Evolutionary conservation across 371 early-diverging fungal species (phyloP).

Genomic region (Mucor saturninus): DNA sequence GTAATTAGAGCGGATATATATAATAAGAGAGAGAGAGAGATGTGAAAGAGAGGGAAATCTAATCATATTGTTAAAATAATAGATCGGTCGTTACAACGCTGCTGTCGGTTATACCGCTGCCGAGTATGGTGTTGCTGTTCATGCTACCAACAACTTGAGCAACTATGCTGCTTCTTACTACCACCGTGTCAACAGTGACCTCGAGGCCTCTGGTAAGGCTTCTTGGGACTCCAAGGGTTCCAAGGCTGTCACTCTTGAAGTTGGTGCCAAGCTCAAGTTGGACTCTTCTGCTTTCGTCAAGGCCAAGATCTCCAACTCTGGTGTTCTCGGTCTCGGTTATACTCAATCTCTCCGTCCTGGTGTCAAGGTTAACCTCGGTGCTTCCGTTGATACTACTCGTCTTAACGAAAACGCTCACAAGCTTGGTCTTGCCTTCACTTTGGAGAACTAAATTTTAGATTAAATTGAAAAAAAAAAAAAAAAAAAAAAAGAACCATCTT

Average conservation of each 20-base stretch:
- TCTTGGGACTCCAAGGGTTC: slow-evolving; percentile 84
- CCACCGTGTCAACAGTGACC: slow-evolving; percentile 88
- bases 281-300: slow-evolving; percentile 91
- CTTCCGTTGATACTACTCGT: slow-evolving; percentile 89
- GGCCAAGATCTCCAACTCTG: slow-evolving; percentile 96
- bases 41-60: not conserved
- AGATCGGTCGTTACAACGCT: slow-evolving; percentile 84
- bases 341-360: slow-evolving; percentile 94
- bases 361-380: slow-evolving; percentile 93
- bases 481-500: no score
- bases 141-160: slow-evolving; percentile 76
- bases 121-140: slow-evolving; percentile 88
- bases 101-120: slow-evolving; percentile 85
- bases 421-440: slow-evolving; percentile 89
- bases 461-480: no score
- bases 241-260: slow-evolving; percentile 85
- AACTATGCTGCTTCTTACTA: slow-evolving; percentile 90
- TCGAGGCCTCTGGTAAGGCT: slow-evolving; percentile 95
- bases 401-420: slow-evolving; percentile 94
- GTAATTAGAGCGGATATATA: slow-evolving; percentile 31
- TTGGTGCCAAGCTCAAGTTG: slow-evolving; percentile 93
- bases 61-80: slow-evolving; percentile 4
- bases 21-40: not conserved
- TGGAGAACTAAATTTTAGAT: slow-evolving; percentile 71
- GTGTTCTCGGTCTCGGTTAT: slow-evolving; percentile 91